Percentiles rank a stretch among this genome's conserved stretches.
phyloP scores from a whole-genome alignment of 441 rosid species.

The Pelargonium australe region DNA sequence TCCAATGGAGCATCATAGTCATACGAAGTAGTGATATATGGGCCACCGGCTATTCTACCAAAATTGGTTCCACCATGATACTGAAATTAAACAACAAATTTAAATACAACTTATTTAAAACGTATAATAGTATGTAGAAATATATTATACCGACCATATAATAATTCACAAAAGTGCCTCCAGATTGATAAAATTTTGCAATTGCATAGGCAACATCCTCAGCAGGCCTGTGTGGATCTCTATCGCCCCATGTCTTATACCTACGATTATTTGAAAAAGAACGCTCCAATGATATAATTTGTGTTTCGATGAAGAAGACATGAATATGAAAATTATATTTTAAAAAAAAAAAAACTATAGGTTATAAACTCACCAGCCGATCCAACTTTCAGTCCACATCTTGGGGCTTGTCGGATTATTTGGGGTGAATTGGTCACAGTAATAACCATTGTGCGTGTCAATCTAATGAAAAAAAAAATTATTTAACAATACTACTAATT shows the following conservation, averaged over 20 bases:
- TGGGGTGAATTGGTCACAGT: slow-evolving; percentile 53
- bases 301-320: not conserved
- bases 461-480: slow-evolving; percentile 27
- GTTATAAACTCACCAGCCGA: slow-evolving; percentile 37
- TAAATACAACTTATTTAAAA: not conserved
- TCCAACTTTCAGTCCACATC: slow-evolving; percentile 76
- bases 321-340: not conserved
- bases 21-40: slow-evolving; percentile 56
- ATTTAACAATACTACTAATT: too few species aligned
- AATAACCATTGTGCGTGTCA: slow-evolving; percentile 61
- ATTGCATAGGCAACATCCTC: slow-evolving; percentile 66
- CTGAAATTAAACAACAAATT: slow-evolving; percentile 21
- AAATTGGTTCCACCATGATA: slow-evolving; percentile 86
- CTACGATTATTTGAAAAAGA: slow-evolving; percentile 18
- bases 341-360: not conserved
- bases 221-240: slow-evolving; percentile 44
- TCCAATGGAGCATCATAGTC: slow-evolving; percentile 74
- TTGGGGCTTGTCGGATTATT: slow-evolving; percentile 42
- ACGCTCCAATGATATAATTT: not conserved
- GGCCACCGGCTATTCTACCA: slow-evolving; percentile 60
- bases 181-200: slow-evolving; percentile 48
- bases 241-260: slow-evolving; percentile 53
- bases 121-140: not conserved
- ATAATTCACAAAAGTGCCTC: slow-evolving; percentile 58
- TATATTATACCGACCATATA: slow-evolving; percentile 44